These are phyloP conservation scores for Venturia aucupariae DNA, from an alignment of 2,329 filamentous ascomycete genomes.

Conservation along the genomic window DNA sequence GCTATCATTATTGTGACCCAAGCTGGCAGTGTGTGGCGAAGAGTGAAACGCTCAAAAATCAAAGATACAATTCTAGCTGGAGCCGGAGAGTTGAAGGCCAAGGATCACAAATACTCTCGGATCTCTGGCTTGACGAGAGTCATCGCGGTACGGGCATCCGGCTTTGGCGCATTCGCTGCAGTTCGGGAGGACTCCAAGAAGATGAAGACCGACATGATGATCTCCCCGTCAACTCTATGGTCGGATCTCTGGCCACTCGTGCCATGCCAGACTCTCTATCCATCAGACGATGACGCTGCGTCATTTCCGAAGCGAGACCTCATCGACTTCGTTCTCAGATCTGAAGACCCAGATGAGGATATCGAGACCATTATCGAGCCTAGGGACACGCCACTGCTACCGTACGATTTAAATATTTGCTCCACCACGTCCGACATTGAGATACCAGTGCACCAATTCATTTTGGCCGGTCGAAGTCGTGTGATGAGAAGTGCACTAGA, in stretches of 20 bases:
- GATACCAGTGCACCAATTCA: slow-evolving; percentile 76
- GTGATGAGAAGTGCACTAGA: slow-evolving; percentile 51
- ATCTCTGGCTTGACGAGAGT: slow-evolving; percentile 83
- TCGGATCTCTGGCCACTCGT: slow-evolving; percentile 62
- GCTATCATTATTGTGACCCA: slow-evolving; percentile 91
- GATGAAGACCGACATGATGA: slow-evolving; percentile 59
- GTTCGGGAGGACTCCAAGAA: slow-evolving; percentile 68
- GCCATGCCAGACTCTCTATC: slow-evolving; percentile 51
- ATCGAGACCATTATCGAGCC: slow-evolving; percentile 20
- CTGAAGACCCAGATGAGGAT: slow-evolving; percentile 12
- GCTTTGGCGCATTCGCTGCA: slow-evolving; percentile 82
- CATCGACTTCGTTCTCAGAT: slow-evolving; percentile 17
- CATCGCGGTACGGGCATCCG: slow-evolving; percentile 73
- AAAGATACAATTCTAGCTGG: slow-evolving; percentile 53
- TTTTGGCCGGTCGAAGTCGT: slow-evolving; percentile 65
- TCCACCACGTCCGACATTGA: slow-evolving; percentile 57
- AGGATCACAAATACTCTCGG: slow-evolving; percentile 92
- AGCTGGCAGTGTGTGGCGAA: slow-evolving; percentile 86
- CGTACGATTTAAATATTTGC: slow-evolving; percentile 34
- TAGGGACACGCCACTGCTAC: slow-evolving; percentile 30
- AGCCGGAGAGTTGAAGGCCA: slow-evolving; percentile 52
- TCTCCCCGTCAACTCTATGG: slow-evolving; percentile 62
- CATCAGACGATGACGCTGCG: background rate
- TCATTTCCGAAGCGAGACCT: slow-evolving; percentile 10
- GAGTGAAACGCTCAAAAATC: slow-evolving; percentile 71